Percentiles rank a stretch among this genome's conserved stretches.
These are phyloP conservation scores for Moesziomyces parantarcticus DNA, from an alignment of 1,284 basidiomycete genomes.

Conservation along the genomic window DNA sequence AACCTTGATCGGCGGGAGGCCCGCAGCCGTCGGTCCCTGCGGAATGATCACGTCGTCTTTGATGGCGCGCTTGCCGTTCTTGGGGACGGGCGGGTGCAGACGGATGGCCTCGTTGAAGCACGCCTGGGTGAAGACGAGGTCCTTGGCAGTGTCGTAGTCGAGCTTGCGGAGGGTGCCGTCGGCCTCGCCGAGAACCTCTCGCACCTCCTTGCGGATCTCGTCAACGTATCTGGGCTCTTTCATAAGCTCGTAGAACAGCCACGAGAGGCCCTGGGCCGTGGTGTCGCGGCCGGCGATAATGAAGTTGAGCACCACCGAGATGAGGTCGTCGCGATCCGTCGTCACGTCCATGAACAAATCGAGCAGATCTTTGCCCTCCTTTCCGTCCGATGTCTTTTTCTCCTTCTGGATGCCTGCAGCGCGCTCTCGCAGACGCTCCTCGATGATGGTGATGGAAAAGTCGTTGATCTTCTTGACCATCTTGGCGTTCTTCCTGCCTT, in stretches of 20 bases:
- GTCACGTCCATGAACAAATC: constrained; percentile 60
- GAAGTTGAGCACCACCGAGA: constrained; percentile 59
- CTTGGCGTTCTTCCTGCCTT: constrained; percentile 39
- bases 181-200: constrained; percentile 26
- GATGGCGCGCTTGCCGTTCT: constrained; percentile 55
- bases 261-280: constrained; percentile 54
- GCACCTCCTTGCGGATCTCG: constrained; percentile 47
- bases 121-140: constrained; percentile 54
- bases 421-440: constrained; percentile 43
- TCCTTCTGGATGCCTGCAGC: constrained; percentile 30
- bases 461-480: constrained; percentile 55
- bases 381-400: constrained; percentile 35
- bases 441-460: constrained; percentile 59
- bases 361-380: constrained; percentile 59
- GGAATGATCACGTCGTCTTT: constrained; percentile 57
- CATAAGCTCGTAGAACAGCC: constrained; percentile 58
- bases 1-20: constrained; percentile 54
- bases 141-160: constrained; percentile 50
- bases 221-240: constrained; percentile 43
- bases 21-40: constrained; percentile 41
- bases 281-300: constrained; percentile 62
- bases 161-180: constrained; percentile 38
- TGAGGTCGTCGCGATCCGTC: constrained; percentile 51
- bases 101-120: constrained; percentile 55
- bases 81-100: constrained; percentile 58